Base-by-base conservation (phyloP, 768 basidiomycete species). In the Lactarius quietus region DNA sequence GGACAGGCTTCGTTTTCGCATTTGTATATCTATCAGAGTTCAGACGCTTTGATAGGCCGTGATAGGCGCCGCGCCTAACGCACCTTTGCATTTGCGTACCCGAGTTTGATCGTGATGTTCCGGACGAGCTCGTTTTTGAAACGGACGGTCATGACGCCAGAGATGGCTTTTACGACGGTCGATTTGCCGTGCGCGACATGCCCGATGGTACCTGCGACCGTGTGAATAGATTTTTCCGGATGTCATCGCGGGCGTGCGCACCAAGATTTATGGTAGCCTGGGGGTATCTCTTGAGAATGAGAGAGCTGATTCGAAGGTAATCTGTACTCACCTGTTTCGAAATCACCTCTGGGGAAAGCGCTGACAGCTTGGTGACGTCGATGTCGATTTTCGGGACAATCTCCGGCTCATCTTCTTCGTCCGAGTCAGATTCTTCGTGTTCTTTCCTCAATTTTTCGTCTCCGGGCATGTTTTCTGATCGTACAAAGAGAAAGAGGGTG, bases 81-180 rank as follows among this genome's bases (percentile, higher is more conserved):
- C 69, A 95, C 95, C 80, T 98, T 99, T 51, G 97, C 97, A 72
- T 99, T 99, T 54, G 97, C 97, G 75, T 98, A 99, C 66, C 97
- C 97, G 55, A 99, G 85, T 81, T 99, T 98, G 80, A 99, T 99
- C 26, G 96, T 99, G 72, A 98, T 99, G 78, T 99, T 99, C 68
- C 96, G 83, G 66, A 98, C 97, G 63, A 98, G 86, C 78, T 99
- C 97, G 77, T 98, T 98, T 83, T 99, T 99, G 79, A 99, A 98
- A 71, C 96, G 86, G 55, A 98, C 97, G 20, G 97, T 98, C 86
- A 92, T 90, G 20, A 98, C 96, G 8, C 97, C 95, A 12, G 96
- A 98, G 74, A 99, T 98, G 35, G 97, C 97, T 80, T 98, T 95
- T 64, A 98, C 96, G 62, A 98, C 95, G 8, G 92, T 95, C 62